Conservation (phyloP, 148 eudicot species). For the Dianthus caryophyllus region DNA sequence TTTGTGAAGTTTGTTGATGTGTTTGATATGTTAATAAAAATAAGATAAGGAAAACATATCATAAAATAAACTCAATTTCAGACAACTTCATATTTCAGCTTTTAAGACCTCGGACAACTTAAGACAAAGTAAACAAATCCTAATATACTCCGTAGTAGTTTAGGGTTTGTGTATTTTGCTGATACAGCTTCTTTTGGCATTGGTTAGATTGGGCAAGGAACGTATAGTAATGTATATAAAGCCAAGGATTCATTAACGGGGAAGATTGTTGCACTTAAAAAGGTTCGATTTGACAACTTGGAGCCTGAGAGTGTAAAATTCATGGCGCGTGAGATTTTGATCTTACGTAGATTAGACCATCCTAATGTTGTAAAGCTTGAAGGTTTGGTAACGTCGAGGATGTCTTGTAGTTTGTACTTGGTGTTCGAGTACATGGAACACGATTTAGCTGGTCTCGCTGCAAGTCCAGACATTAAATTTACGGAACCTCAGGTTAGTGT, state of each 20-base stretch:
- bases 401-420: constrained; percentile 92
- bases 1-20: too few relatives aligned
- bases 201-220: constrained; percentile 89
- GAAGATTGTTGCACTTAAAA: constrained; percentile 87
- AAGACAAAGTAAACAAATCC: too few relatives aligned
- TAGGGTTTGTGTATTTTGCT: too few relatives aligned
- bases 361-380: constrained; percentile 85
- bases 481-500: constrained; percentile 74
- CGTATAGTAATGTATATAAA: constrained; percentile 96
- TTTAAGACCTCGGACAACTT: too few relatives aligned
- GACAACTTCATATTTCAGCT: too few relatives aligned
- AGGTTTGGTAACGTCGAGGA: constrained; percentile 91
- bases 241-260: constrained; percentile 76
- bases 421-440: constrained; percentile 96
- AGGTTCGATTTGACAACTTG: constrained; percentile 89
- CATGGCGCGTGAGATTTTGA: constrained; percentile 90
- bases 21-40: too few relatives aligned
- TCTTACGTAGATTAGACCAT: constrained; percentile 78
- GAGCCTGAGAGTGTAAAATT: constrained; percentile 94
- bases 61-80: too few relatives aligned
- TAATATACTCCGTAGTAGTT: too few relatives aligned
- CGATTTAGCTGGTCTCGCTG: constrained; percentile 94
- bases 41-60: too few relatives aligned
- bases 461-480: constrained; percentile 81
- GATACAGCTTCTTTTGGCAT: constrained; percentile 9